Base-by-base conservation (phyloP, 192 early-diverging fungal genomes). In the Funneliformis geosporum region DNA sequence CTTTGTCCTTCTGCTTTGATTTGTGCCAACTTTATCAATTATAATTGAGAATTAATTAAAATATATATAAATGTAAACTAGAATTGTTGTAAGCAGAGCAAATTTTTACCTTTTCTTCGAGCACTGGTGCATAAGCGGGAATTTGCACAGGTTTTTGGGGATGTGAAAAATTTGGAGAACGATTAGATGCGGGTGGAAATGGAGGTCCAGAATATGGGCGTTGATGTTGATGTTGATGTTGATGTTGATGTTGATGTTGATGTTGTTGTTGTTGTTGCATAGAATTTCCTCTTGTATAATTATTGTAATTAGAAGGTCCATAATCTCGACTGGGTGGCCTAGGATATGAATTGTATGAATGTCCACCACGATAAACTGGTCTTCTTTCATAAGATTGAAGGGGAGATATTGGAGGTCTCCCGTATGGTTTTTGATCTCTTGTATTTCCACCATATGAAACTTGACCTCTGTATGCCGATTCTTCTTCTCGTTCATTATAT, bases 361-460 rank as follows among this genome's bases (percentile, higher is more conserved):
- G 25, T 18, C 44, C 44, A 59, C 50, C 50, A 33, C 72, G 72
- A 73, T 73, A 73, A 25, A 47, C 23, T 9, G 72, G 72, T 50
- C 72, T 73, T 33, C 72, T n/a, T 27, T 73, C 47, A 14, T 73
- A 73, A 59, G 72, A 7, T 59, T 73, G 72, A 55, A 27, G 23
- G 21, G 33, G 25, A n/a, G n/a, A n/a, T 38, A 73, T 27, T 47
- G 72, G 46, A 59, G 72, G 72, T 38, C 72, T 23, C n/a, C 46
- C 44, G 27, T 68, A 68, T 39, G 66, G 66, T 40, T 68, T 68
- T 68, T 18, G 38, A 18, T 73, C 72, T 73, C 72, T 73, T 8
- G 43, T 8, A 25, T 47, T 73, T 39, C 66, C 66, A 55, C 43
- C 50, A 59, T 50, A 73, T 8, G 72, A 47, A 25, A 73, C 72